Evolutionary conservation across 2,329 filamentous ascomycete genomes (phyloP), one percentile per base, ranked within the genome.

Genomic region (Hypomyces perniciosus): DNA sequence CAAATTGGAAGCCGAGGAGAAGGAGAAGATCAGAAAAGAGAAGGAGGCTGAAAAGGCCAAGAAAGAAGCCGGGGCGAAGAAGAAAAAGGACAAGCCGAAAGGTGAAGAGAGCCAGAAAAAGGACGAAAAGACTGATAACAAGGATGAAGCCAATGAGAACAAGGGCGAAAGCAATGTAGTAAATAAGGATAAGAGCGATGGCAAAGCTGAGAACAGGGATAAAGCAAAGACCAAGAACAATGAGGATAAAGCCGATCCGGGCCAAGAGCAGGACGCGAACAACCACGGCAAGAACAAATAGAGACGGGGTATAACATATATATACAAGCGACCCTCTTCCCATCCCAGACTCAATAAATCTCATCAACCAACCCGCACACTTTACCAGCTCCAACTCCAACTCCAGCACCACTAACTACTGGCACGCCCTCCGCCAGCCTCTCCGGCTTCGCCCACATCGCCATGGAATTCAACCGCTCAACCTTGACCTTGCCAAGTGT

Each of bases 1-100:
- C 6, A 71, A 71, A 61, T 55, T 74, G 7, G 74, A 77, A 55
- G 57, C 65, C 4, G 63, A 72, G 48, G 74, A 76, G 55, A 70
- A 58, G 54, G 57, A 66, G 41, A 67, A 62, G 29, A 51, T 64
- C 0, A 68, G 62, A 55, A 69, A 67, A 58, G 62, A 69, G 54
- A 68, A 71, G 63, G 62, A 70, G 49, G 67, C 69, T 46, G 63
- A 65, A 51, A 63, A 69, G 54, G 62, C 68, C 45, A 60, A 68
- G 41, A 63, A 65, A 46, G 66, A 72, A 40, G 59, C 62, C 9
- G 61, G 68, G 37, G 62, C 70, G 44, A 52, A 67, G 33, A 59
- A 66, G 49, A 58, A 68, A 46, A 63, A 62, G 12, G 57, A 60
- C 28, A 57, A 60, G 54, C 58, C 58, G 20, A 56, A 56, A 8